Conservation (phyloP, 2,329 filamentous ascomycete genomes). For the Penicillium sclerotiorum region DNA sequence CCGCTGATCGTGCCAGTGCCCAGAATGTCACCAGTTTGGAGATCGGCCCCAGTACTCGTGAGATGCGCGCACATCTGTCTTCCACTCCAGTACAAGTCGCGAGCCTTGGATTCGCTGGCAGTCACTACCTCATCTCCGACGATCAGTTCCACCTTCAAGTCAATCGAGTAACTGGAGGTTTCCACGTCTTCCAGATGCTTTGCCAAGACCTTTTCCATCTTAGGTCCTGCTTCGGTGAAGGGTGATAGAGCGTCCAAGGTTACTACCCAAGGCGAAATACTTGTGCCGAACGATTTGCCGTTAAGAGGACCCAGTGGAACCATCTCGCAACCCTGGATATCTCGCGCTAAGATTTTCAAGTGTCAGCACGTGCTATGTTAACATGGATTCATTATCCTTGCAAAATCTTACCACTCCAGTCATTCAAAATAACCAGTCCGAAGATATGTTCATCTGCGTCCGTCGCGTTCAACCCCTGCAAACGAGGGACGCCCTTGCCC, state of each 20-base stretch:
- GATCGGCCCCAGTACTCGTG: conserved; percentile 29
- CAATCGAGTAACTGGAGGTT: conserved; percentile 24
- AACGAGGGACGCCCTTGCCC: conserved; percentile 44
- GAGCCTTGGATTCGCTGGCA: conserved; percentile 19
- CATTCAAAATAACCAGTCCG: conserved; percentile 63
- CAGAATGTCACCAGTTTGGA: conserved; percentile 35
- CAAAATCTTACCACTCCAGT: conserved; percentile 51
- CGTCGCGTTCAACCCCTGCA: conserved; percentile 43
- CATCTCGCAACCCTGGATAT: conserved; percentile 66
- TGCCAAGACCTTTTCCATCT: conserved; percentile 15
- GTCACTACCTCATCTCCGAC: conserved; percentile 5
- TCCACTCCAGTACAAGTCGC: conserved; percentile 32
- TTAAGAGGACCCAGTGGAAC: conserved; percentile 63
- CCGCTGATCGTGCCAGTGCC: conserved; percentile 37
- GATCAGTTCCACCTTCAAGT: conserved; percentile 25
- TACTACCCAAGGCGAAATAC: conserved; percentile 64
- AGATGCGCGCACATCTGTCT: conserved; percentile 36
- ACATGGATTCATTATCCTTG: background rate
- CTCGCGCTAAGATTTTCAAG: too few species aligned
- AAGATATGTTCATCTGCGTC: conserved; percentile 64
- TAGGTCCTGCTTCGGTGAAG: conserved; percentile 22
- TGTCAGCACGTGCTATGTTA: background rate
- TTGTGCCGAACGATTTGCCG: conserved; percentile 62
- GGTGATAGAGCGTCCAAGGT: conserved; percentile 60
- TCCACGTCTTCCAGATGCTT: conserved; percentile 22